These are phyloP conservation scores for Penicillium herquei DNA, from an alignment of 495 filamentous ascomycete species.

Conservation along the genomic window DNA sequence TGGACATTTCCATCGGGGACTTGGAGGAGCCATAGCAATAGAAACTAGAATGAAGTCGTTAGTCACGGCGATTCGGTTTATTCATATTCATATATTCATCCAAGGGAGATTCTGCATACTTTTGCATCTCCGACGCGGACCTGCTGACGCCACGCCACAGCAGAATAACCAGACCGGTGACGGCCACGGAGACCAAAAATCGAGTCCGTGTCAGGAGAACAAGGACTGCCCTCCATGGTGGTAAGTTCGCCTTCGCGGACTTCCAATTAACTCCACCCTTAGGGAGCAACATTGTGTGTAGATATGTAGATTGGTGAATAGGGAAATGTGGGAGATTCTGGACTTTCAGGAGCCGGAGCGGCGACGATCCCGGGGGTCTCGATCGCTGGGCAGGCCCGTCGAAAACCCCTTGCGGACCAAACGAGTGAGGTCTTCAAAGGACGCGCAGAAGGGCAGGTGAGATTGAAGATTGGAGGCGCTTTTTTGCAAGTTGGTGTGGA, in stretches of 20 bases:
- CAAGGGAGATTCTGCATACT: slow-evolving; percentile 49
- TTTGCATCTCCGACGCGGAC: slow-evolving; percentile 87
- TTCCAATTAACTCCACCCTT: slow-evolving; percentile 94
- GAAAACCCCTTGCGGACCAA: slow-evolving; percentile 28
- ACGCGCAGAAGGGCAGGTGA: slow-evolving; percentile 13
- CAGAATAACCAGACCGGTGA: slow-evolving; percentile 73
- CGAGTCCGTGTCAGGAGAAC: slow-evolving; percentile 75
- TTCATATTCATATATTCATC: neutral
- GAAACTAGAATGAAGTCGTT: slow-evolving; percentile 57
- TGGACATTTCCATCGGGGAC: slow-evolving; percentile 88
- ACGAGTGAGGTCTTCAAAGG: slow-evolving; percentile 30
- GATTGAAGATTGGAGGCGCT: slow-evolving; percentile 1
- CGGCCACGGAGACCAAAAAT: slow-evolving; percentile 70
- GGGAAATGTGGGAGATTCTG: slow-evolving; percentile 7
- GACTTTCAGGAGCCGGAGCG: slow-evolving; percentile 20
- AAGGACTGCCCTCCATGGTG: slow-evolving; percentile 77
- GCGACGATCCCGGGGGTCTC: slow-evolving; percentile 22
- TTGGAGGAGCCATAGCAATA: slow-evolving; percentile 95
- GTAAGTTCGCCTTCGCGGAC: slow-evolving; percentile 76
- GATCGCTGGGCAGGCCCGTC: slow-evolving; percentile 18
- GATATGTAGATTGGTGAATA: neutral
- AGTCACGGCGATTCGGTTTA: too few relatives aligned
- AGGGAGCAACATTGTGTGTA: slow-evolving; percentile 66
- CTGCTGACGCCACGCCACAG: slow-evolving; percentile 85
- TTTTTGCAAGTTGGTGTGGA: slow-evolving; percentile 3